These are phyloP conservation scores for Aquanectria penicillioides DNA, from an alignment of 2,329 filamentous ascomycete genomes.

Conservation along the genomic window DNA sequence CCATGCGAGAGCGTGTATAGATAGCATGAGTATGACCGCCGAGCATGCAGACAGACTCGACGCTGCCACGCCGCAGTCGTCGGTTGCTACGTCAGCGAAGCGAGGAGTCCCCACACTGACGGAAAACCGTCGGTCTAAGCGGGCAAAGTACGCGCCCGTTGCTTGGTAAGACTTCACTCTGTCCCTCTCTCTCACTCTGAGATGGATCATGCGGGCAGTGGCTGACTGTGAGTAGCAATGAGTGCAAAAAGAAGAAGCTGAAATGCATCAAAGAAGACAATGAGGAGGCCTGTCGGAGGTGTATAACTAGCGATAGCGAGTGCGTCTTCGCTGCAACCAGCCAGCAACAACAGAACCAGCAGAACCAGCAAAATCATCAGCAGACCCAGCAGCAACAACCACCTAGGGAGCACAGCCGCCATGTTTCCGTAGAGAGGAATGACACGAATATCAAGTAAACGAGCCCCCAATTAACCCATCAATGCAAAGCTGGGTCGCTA, in stretches of 20 bases:
- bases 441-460: background rate
- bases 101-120: background rate
- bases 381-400: no score
- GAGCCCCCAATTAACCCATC: no score
- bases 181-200: background rate
- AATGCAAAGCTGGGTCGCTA: background rate
- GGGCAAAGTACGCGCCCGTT: slow-evolving; percentile 50
- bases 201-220: no score
- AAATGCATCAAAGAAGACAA: slow-evolving; percentile 47
- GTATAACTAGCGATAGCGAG: slow-evolving; percentile 36
- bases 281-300: slow-evolving; percentile 43
- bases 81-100: slow-evolving; percentile 11
- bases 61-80: slow-evolving; percentile 14
- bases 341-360: background rate
- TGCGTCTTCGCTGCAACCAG: slow-evolving; percentile 37
- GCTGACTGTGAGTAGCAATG: slow-evolving; percentile 41
- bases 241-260: slow-evolving; percentile 54
- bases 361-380: slow-evolving; percentile 20
- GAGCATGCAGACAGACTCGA: slow-evolving; percentile 4
- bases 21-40: slow-evolving; percentile 10
- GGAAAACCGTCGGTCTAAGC: slow-evolving; percentile 37
- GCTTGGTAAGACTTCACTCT: slow-evolving; percentile 44
- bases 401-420: slow-evolving; percentile 32
- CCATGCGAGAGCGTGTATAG: background rate
- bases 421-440: slow-evolving; percentile 14